Evolutionary conservation across 2,329 filamentous ascomycete genomes (phyloP), one percentile per base, ranked within the genome.

Genomic region (Fragosphaeria purpurea): DNA sequence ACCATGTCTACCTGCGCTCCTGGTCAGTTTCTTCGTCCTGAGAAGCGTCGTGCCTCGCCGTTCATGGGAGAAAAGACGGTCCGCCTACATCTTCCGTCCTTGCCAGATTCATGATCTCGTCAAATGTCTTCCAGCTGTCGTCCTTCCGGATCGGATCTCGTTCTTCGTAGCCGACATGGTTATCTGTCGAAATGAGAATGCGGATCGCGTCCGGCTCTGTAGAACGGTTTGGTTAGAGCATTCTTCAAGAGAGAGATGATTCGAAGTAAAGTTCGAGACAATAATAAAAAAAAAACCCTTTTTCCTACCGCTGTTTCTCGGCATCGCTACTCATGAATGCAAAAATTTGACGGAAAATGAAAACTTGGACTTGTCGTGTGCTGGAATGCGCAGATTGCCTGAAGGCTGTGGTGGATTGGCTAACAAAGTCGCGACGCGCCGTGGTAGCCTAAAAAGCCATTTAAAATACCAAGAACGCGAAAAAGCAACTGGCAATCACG

Each of bases 121-220:
- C 86, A 70, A 98, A 98, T 4, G 85, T 88, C 63, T 83, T 85
- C 90, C 91, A 97, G 68, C 89, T 96, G 66, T 98, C 93, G 65
- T 97, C 88, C 57, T 90, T 91, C n/a, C 93, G 88, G 54, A 93
- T 86, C 1, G 88, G 80, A 66, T 98, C 90, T 60, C 90, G 83
- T 69, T 98, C 93, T 63, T 88, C 87, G 68, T 89, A 97, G 48
- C 93, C 93, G 54, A 98, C 93, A 85, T 98, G 93, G 60, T 94
- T 97, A 66, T 98, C 93, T 12, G 91, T 97, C 40, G 93, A 85
- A 53, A 98, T 78, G 39, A 98, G 82, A 57, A 98, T 93, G 57
- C 88, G 88, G 62, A 98, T 96, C 0, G 88, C 95, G 70, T 98
- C 88, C 59, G 86, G 69, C 50, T 71, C 75, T 76, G 41, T 5